Conservation (phyloP, 1,284 basidiomycete species). For the Irpex lacteus region DNA sequence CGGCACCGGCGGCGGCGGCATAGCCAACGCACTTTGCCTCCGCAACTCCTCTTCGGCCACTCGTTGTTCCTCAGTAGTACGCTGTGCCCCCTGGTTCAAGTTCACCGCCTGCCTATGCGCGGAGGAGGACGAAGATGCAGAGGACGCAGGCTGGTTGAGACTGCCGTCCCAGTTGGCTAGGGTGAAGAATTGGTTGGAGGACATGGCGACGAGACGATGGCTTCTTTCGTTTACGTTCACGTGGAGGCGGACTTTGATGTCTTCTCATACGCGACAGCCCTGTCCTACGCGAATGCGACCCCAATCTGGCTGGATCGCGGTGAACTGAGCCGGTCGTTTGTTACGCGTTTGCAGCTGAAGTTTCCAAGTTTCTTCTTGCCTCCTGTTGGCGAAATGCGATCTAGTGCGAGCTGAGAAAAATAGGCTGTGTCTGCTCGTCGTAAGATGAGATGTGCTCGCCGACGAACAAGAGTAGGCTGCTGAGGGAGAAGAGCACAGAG, state of each 20-base stretch:
- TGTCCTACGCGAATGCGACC: not conserved
- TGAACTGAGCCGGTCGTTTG: not conserved
- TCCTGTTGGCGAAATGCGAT: too few species aligned
- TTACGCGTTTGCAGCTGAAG: too few species aligned
- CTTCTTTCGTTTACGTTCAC: not conserved
- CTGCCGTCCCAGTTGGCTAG: constrained; percentile 9
- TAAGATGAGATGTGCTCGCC: not conserved
- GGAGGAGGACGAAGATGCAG: not conserved
- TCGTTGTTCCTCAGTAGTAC: not conserved
- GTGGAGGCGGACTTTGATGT: not conserved
- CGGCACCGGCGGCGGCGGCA: not conserved
- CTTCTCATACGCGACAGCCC: not conserved
- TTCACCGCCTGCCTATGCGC: not conserved
- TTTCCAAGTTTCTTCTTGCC: too few species aligned
- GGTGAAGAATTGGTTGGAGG: not conserved
- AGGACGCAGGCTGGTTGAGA: not conserved
- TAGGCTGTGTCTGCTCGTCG: not conserved
- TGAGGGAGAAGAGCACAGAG: not conserved
- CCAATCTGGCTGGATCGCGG: not conserved
- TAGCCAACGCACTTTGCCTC: not conserved
- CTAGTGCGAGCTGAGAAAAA: not conserved
- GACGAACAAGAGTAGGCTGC: not conserved
- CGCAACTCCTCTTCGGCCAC: not conserved
- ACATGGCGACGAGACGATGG: not conserved
- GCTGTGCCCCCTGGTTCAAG: not conserved